Percentiles rank a stretch among this genome's conserved stretches.
Evolutionary conservation across 371 early-diverging fungal species (phyloP).

Genomic region (Mucor saturninus): DNA sequence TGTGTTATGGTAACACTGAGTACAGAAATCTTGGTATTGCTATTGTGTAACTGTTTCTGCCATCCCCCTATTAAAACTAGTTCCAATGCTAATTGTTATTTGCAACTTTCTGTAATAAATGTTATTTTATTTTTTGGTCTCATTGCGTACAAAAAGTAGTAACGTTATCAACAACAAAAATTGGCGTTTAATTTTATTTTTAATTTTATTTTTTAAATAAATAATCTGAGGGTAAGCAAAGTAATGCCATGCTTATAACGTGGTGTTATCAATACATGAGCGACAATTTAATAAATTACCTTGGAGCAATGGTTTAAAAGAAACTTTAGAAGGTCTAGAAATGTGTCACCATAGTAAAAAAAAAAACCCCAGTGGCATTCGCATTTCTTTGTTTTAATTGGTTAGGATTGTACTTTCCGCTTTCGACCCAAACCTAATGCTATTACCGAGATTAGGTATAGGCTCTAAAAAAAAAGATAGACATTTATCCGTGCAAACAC

Average conservation of each 20-base stretch:
- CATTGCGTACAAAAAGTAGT: too few relatives aligned
- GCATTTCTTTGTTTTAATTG: constrained; percentile 1
- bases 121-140: too few relatives aligned
- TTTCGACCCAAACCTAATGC: too few relatives aligned
- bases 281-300: constrained; percentile 2
- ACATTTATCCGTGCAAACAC: background rate
- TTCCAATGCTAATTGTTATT: too few relatives aligned
- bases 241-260: background rate
- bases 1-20: background rate
- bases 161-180: too few relatives aligned
- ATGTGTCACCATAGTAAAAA: constrained; percentile 16
- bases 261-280: background rate
- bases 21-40: background rate
- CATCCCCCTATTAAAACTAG: background rate
- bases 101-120: too few relatives aligned
- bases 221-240: background rate
- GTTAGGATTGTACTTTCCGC: background rate
- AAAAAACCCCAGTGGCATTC: background rate
- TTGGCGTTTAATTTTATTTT: too few relatives aligned
- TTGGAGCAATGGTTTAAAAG: constrained; percentile 6
- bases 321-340: constrained; percentile 25
- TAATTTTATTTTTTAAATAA: background rate
- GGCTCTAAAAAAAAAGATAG: background rate
- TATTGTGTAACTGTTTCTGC: background rate
- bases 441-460: too few relatives aligned